Evolutionary conservation across 352 stramenopile species (phyloP).

Genomic region (Phytopythium montanum): DNA sequence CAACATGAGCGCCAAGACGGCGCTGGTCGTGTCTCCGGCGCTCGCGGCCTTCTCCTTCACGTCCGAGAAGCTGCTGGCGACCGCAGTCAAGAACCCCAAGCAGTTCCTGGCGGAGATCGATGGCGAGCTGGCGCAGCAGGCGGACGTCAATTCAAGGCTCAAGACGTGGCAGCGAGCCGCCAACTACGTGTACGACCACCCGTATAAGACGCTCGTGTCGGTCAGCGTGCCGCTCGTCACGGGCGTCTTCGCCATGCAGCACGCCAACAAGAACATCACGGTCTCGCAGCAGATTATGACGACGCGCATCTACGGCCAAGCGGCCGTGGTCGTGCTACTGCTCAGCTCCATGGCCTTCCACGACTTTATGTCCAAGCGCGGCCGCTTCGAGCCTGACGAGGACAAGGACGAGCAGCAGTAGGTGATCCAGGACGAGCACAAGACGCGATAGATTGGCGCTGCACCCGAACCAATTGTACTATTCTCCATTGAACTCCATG

Average conservation of each 20-base stretch:
- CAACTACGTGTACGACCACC: slow-evolving; percentile 69
- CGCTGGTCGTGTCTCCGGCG: slow-evolving; percentile 41
- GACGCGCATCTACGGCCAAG: slow-evolving; percentile 67
- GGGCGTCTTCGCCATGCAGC: slow-evolving; percentile 51
- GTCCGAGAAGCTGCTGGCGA: slow-evolving; percentile 37
- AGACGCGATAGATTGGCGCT: no score
- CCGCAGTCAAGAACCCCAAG: slow-evolving; percentile 51
- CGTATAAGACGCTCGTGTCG: slow-evolving; percentile 41
- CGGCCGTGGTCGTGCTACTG: slow-evolving; percentile 46
- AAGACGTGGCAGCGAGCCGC: slow-evolving; percentile 41
- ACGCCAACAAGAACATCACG: slow-evolving; percentile 49
- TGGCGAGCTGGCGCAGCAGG: slow-evolving; percentile 25
- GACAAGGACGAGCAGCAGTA: no score
- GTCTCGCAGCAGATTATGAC: slow-evolving; percentile 75
- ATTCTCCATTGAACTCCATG: neutral
- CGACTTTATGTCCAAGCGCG: slow-evolving; percentile 58
- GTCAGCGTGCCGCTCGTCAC: slow-evolving; percentile 54
- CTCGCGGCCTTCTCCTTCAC: slow-evolving; percentile 57
- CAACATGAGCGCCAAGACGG: slow-evolving; percentile 59
- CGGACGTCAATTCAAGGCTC: slow-evolving; percentile 23
- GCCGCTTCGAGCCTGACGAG: slow-evolving; percentile 36
- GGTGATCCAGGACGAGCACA: no score
- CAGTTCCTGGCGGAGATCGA: slow-evolving; percentile 50
- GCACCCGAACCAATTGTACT: no score
- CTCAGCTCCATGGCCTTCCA: slow-evolving; percentile 68